These are phyloP conservation scores for Alternaria sp. DNA, from an alignment of 2,329 filamentous ascomycete species.

Conservation along the genomic window DNA sequence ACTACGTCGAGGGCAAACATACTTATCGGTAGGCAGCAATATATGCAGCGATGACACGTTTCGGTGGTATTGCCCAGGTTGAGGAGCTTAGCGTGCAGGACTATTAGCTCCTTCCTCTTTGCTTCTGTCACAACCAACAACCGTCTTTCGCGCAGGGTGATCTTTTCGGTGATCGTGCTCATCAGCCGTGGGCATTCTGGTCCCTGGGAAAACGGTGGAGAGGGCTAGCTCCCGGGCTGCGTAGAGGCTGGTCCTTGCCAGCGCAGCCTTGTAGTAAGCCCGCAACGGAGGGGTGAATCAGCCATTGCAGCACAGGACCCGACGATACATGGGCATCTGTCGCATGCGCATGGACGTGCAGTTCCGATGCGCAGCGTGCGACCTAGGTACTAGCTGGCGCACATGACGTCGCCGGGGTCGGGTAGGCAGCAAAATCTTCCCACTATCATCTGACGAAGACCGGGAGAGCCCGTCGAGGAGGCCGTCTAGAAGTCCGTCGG, in stretches of 20 bases:
- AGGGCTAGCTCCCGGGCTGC: slow-evolving; percentile 20
- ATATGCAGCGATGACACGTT: neutral
- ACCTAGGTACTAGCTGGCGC: neutral
- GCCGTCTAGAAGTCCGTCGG: slow-evolving; percentile 1
- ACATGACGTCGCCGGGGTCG: slow-evolving; percentile 21
- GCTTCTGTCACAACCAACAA: neutral
- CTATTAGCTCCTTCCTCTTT: neutral
- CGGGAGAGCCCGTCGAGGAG: slow-evolving; percentile 18
- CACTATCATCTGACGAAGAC: slow-evolving; percentile 23
- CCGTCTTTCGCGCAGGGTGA: neutral
- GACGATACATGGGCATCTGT: neutral
- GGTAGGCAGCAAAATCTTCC: slow-evolving; percentile 7
- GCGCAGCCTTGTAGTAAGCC: slow-evolving; percentile 9
- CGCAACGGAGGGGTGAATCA: neutral
- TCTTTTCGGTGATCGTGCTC: slow-evolving; percentile 5
- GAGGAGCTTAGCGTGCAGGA: neutral
- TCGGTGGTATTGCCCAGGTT: neutral
- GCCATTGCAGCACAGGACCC: neutral
- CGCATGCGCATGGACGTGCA: slow-evolving; percentile 1
- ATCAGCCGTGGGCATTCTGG: slow-evolving; percentile 4
- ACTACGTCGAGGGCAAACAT: neutral
- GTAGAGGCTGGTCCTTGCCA: slow-evolving; percentile 21
- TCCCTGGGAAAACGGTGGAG: slow-evolving; percentile 10
- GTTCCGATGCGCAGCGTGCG: slow-evolving; percentile 9
- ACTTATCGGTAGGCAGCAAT: neutral